Evolutionary conservation across 2,329 filamentous ascomycete species (phyloP).

Genomic region (Exophiala oligosperma): DNA sequence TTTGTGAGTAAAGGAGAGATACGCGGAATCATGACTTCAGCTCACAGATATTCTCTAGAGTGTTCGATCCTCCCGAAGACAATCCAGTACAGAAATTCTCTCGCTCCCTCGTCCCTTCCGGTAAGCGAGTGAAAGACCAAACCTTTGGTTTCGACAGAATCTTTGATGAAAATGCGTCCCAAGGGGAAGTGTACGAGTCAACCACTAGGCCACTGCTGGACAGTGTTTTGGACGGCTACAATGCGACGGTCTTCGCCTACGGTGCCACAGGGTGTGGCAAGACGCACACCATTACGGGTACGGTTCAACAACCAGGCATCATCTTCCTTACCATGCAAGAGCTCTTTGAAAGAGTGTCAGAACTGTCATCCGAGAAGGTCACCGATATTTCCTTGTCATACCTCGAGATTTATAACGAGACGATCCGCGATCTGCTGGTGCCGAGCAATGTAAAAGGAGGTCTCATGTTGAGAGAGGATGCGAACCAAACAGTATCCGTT

Average conservation of each 20-base stretch:
- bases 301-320: slow-evolving; percentile 87
- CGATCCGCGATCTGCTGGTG: slow-evolving; percentile 91
- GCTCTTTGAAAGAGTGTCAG: slow-evolving; percentile 92
- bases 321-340: slow-evolving; percentile 99
- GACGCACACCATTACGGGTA: slow-evolving; percentile 95
- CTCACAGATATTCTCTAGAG: slow-evolving; percentile 53
- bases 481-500: slow-evolving; percentile 88
- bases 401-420: slow-evolving; percentile 98
- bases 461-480: slow-evolving; percentile 90
- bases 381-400: slow-evolving; percentile 93
- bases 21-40: neutral
- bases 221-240: slow-evolving; percentile 94
- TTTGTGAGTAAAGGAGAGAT: slow-evolving; percentile 63
- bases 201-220: slow-evolving; percentile 89
- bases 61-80: slow-evolving; percentile 97
- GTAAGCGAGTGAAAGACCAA: slow-evolving; percentile 94
- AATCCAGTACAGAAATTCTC: slow-evolving; percentile 87
- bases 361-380: slow-evolving; percentile 79
- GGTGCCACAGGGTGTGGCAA: slow-evolving; percentile 97
- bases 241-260: slow-evolving; percentile 98
- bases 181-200: slow-evolving; percentile 91
- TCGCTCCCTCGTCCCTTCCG: slow-evolving; percentile 74
- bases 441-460: slow-evolving; percentile 78
- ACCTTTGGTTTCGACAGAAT: slow-evolving; percentile 96
- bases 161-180: slow-evolving; percentile 91